Percentiles rank a stretch among this genome's conserved stretches.
phyloP scores from a whole-genome alignment of 2,329 filamentous ascomycete genomes.

The Tympanopsis confertula region DNA sequence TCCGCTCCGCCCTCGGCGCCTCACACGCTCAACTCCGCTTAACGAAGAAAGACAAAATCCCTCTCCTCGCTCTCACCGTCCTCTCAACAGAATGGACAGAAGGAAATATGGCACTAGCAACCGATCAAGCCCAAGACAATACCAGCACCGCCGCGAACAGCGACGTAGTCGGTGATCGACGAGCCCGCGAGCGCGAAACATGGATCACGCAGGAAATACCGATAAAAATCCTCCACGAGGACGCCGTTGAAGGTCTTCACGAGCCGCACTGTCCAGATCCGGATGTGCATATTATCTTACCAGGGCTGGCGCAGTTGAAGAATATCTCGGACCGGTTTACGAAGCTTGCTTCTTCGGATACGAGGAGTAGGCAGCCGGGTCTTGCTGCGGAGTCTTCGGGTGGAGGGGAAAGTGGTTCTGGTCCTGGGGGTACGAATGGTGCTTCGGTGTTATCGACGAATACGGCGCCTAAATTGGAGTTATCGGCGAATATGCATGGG shows the following conservation, averaged over 20 bases:
- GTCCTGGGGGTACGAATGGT: too few relatives aligned
- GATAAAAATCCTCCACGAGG: slow-evolving; percentile 46
- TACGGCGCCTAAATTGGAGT: slow-evolving; percentile 34
- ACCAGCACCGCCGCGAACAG: too few relatives aligned
- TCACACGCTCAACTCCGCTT: slow-evolving; percentile 48
- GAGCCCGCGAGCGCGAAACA: slow-evolving; percentile 14
- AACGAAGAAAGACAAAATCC: slow-evolving; percentile 55
- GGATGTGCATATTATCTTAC: slow-evolving; percentile 54
- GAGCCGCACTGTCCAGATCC: slow-evolving; percentile 53
- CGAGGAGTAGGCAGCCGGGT: slow-evolving; percentile 10
- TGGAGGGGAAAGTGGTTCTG: too few relatives aligned
- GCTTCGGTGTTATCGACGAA: too few relatives aligned
- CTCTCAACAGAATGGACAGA: slow-evolving; percentile 31
- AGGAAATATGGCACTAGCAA: background rate
- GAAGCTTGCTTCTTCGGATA: slow-evolving; percentile 31
- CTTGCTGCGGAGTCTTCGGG: too few relatives aligned
- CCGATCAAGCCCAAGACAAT: background rate
- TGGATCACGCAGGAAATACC: slow-evolving; percentile 57
- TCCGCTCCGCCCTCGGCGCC: slow-evolving; percentile 49
- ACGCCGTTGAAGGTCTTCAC: slow-evolving; percentile 46
- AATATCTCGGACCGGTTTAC: slow-evolving; percentile 57
- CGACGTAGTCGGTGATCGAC: slow-evolving; percentile 22
- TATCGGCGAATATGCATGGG: slow-evolving; percentile 59
- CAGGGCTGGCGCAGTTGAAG: slow-evolving; percentile 49
- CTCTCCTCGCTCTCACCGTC: slow-evolving; percentile 51